A percentile compares a stretch with the other conserved stretches of the same genome.
phyloP scores from a whole-genome alignment of 768 basidiomycete genomes.

The Tricholomella constricta region DNA sequence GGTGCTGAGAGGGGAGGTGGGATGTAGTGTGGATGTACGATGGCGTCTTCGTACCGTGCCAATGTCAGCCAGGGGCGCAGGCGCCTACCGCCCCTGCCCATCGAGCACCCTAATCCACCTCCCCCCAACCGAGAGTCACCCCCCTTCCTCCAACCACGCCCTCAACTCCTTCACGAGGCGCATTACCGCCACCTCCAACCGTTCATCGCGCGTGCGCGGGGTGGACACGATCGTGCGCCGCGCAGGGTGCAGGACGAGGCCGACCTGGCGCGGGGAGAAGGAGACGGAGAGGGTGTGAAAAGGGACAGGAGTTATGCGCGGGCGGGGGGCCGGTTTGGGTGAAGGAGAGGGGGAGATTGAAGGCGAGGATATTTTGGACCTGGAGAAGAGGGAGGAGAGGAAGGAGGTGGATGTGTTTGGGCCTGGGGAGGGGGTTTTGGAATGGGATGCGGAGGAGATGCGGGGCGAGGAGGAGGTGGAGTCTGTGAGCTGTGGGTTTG shows the following conservation, averaged over 20 bases:
- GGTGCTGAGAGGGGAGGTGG: no score
- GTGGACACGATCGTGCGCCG: conserved; percentile 51
- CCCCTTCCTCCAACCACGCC: conserved; percentile 36
- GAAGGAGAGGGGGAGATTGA: conserved; percentile 1
- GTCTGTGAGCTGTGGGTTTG: conserved; percentile 2
- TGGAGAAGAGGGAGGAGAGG: conserved; percentile 12
- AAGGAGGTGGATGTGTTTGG: conserved; percentile 9
- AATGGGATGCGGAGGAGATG: not conserved
- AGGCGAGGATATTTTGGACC: not conserved
- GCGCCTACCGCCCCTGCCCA: no score
- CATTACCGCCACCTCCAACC: conserved; percentile 56
- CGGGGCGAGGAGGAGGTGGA: conserved; percentile 6
- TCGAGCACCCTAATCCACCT: not conserved
- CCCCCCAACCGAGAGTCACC: conserved; percentile 4
- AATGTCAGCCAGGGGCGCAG: no score
- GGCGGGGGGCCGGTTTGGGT: not conserved
- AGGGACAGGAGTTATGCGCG: conserved; percentile 29
- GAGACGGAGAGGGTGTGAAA: conserved; percentile 42
- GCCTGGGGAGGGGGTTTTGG: not conserved
- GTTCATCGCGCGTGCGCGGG: conserved; percentile 50
- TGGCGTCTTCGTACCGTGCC: no score
- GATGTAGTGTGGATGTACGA: no score
- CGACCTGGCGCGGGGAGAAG: conserved; percentile 44
- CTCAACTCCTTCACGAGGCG: conserved; percentile 51
- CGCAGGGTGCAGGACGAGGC: conserved; percentile 33